Conservation (phyloP, 495 filamentous ascomycete genomes). For the Xylaria acuta region DNA sequence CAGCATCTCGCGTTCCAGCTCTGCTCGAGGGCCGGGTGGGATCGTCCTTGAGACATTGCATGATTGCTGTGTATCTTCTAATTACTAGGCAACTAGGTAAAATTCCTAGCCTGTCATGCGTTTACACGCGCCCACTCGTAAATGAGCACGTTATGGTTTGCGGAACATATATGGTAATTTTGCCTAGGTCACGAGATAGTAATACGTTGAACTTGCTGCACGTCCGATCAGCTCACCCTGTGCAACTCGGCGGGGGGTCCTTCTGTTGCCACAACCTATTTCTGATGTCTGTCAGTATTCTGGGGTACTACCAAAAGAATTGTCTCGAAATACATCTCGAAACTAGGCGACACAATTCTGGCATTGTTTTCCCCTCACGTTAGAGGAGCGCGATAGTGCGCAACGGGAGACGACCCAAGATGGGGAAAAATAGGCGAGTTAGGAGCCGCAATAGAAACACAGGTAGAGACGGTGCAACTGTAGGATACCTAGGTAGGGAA, state of each 20-base stretch:
- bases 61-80: background rate
- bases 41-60: conserved; percentile 13
- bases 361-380: background rate
- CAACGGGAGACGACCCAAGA: background rate
- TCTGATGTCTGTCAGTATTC: background rate
- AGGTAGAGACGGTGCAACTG: background rate
- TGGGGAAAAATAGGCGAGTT: conserved; percentile 19
- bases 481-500: conserved; percentile 4
- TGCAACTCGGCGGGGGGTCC: background rate
- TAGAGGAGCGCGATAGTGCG: background rate
- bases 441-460: background rate
- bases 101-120: background rate
- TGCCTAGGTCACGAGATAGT: background rate
- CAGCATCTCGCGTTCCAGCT: background rate
- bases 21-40: conserved; percentile 10
- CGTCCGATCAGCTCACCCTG: conserved; percentile 20
- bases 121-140: background rate
- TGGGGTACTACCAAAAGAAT: background rate
- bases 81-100: background rate
- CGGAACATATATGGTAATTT: conserved; percentile 3
- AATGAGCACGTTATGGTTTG: background rate
- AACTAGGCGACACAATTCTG: background rate
- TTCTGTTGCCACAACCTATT: background rate
- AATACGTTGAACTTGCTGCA: background rate
- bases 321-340: background rate